Base-by-base conservation (phyloP, 495 filamentous ascomycete genomes). In the Hypomontagnella monticulosa region DNA sequence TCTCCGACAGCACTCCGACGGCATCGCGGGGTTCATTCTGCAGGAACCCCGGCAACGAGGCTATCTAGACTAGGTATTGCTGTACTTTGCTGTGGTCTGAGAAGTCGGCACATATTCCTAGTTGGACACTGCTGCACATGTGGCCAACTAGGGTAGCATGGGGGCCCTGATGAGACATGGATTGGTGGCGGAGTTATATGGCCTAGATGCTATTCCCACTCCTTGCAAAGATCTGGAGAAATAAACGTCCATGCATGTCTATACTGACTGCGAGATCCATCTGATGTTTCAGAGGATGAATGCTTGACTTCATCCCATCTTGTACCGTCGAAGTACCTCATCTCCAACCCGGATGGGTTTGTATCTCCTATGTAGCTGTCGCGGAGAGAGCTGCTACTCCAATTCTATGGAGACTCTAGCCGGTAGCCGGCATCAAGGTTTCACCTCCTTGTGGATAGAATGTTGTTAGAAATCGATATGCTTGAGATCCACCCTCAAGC, bases 331-430 rank as follows among this genome's bases (percentile, higher is more conserved):
- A 61, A 56, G 63, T 66, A 61, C 50, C 43, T 51, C 16, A 20
- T 37, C 14, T 40, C 18, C 43, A 30, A 18, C 20, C 36, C 23
- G 12, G 18, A 14, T n/a, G 14, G 20, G 50, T 19, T 52, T 52
- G 63, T 61, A 60, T 66, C 32, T 61, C 43, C 37, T 46, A 61
- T 44, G 63, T 57, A 66, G 36, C 34, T 27, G 37, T n/a, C 55
- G 23, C 47, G 27, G 46, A n/a, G 32, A 23, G 48, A 20, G 38
- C 16, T 19, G 2, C 18, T n/a, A 53, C 44, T 44, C 40, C 16
- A 48, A 16, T 54, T 50, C 32, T 52, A 54, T 55, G 36, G 11
- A 47, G 53, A 42, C 10, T 23, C 19, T 12, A 20, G 14, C 34
- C 56, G 38, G 18, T 30, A 52, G 12, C 5, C 20, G 27, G 40